phyloP scores from a whole-genome alignment of 1,284 basidiomycete species.

The Leucoagaricus sp. region DNA sequence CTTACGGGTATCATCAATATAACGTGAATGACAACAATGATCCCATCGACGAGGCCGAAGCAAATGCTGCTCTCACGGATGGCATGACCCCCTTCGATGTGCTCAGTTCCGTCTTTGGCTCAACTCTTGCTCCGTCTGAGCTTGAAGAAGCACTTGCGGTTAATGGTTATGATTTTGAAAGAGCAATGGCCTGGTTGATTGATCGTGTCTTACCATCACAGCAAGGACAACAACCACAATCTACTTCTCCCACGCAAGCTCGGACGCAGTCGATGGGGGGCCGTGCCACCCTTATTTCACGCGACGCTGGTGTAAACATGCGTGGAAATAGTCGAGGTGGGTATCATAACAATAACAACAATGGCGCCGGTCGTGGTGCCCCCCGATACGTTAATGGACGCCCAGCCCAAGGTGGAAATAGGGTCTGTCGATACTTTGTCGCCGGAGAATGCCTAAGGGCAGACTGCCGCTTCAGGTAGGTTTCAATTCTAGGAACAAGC shows the following conservation, averaged over 20 bases:
- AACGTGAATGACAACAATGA: constrained; percentile 24
- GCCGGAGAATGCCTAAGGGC: constrained; percentile 94
- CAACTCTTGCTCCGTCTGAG: constrained; percentile 85
- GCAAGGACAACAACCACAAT: too few relatives aligned
- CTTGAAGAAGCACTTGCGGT: constrained; percentile 90
- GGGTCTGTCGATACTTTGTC: constrained; percentile 95
- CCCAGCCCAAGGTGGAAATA: constrained; percentile 58
- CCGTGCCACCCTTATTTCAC: constrained; percentile 60
- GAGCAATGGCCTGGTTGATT: constrained; percentile 90
- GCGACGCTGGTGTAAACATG: constrained; percentile 40
- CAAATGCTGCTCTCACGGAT: constrained; percentile 66
- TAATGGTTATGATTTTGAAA: constrained; percentile 93
- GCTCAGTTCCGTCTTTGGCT: constrained; percentile 89
- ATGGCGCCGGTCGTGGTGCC: constrained; percentile 44
- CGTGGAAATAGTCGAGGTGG: constrained; percentile 46
- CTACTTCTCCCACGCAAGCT: constrained; percentile 46
- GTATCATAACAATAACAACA: constrained; percentile 26
- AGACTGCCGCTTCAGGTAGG: constrained; percentile 96
- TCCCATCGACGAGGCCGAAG: constrained; percentile 53
- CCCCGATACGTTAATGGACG: constrained; percentile 60
- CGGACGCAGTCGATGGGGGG: constrained; percentile 63
- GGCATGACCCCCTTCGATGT: constrained; percentile 98
- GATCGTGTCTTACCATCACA: constrained; percentile 51
- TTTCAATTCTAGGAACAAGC: constrained; percentile 8
- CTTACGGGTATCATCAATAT: constrained; percentile 33